phyloP scores from a whole-genome alignment of 371 early-diverging fungal genomes.

The Apophysomyces variabilis region DNA sequence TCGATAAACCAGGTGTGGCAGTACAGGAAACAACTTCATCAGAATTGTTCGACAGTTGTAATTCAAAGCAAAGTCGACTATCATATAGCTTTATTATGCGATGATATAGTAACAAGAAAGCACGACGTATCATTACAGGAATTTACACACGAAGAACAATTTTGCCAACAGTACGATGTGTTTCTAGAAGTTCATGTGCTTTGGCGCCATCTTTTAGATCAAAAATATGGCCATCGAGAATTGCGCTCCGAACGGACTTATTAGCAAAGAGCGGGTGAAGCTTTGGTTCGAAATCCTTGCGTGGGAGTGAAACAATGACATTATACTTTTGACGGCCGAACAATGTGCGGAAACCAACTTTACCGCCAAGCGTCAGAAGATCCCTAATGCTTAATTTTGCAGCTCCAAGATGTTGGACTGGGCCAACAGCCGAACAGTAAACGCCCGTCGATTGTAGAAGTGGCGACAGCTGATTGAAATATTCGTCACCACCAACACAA shows the following conservation, averaged over 20 bases:
- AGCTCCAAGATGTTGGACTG: slow-evolving; percentile 30
- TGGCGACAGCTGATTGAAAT: slow-evolving; percentile 35
- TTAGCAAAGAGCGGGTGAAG: slow-evolving; percentile 12
- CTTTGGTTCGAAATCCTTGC: slow-evolving; percentile 4
- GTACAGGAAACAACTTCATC: too few species aligned
- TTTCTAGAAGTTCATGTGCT: slow-evolving; percentile 44
- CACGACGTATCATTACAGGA: too few species aligned
- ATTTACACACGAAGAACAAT: slow-evolving; percentile 43
- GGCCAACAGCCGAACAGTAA: slow-evolving; percentile 53
- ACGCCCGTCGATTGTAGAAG: slow-evolving; percentile 40
- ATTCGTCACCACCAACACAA: slow-evolving; percentile 58
- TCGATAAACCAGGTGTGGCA: too few species aligned
- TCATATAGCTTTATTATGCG: too few species aligned
- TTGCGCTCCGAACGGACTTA: slow-evolving; percentile 15
- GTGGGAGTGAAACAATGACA: slow-evolving; percentile 19
- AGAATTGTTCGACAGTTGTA: too few species aligned
- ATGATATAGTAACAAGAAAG: too few species aligned
- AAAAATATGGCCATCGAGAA: slow-evolving; percentile 20
- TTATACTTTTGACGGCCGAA: slow-evolving; percentile 20
- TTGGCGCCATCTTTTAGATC: slow-evolving; percentile 42
- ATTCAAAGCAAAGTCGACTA: too few species aligned
- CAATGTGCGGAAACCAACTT: slow-evolving; percentile 11
- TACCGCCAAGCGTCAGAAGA: slow-evolving; percentile 12
- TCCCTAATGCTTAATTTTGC: slow-evolving; percentile 20
- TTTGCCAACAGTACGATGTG: slow-evolving; percentile 57